Evolutionary conservation across 1,284 basidiomycete species (phyloP), one percentile per base, ranked within the genome.

Genomic region (Xerocomus minutiporus): DNA sequence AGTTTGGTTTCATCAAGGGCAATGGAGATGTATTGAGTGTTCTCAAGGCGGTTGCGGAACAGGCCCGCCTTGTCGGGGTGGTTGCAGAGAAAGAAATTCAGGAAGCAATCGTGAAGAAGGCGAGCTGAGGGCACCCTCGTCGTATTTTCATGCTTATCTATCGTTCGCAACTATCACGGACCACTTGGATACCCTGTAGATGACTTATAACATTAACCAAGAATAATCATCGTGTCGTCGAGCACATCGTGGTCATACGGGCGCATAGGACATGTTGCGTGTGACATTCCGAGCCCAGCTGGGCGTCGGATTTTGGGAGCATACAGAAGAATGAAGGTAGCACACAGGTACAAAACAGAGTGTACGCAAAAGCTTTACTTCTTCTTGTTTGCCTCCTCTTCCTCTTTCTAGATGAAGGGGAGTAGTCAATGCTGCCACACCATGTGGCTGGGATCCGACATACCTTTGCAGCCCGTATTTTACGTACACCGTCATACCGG

Each of bases 311-410:
- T 73, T 78, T 78, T 73, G 65, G 59, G 61, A 56, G 52, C 68
- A 69, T 61, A 71, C 52, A 61, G 34, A 39, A 28, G 50, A 41
- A 23, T 36, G 51, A 42, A 48, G 46, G 50, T 51, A 50, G 48
- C 44, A 53, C 52, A 36, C 31, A 13, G 31, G 31, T 42, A 54
- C 34, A 50, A 42, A 35, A 34, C 41, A 32, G 29, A 46, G 32
- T 48, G 35, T 20, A 49, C 50, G 43, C 12, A 28, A 46, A 39
- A 5, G 4, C 13, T 52, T 45, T 88, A 93, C 80, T 93, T 93
- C 82, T 93, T 93, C 82, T 93, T 92, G 71, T 81, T 83, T 59
- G 88, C 90, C 71, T 93, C 91, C 80, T 93, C 91, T 73, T 94
- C 92, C 65, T 90, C 91, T 72, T 88, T 91, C 90, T 91, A 66